Conservation (phyloP, 352 stramenopile genomes). For the Globisporangium iwayamae region DNA sequence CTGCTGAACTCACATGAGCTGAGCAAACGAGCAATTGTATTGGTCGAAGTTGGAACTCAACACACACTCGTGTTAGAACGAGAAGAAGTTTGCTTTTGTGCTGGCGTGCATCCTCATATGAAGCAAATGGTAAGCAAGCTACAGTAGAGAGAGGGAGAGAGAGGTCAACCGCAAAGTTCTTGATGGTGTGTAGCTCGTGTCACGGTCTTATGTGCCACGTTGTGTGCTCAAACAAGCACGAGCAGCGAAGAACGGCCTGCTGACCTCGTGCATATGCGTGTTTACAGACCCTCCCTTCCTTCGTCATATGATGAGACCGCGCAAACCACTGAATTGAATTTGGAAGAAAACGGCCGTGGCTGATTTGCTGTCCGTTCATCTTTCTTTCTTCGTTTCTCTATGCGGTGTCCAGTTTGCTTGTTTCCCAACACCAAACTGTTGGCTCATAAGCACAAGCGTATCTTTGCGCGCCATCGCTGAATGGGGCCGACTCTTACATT, state of each 20-base stretch:
- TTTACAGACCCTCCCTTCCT: not conserved
- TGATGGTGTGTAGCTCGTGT: too few species aligned
- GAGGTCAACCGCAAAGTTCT: too few species aligned
- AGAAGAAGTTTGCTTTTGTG: not conserved
- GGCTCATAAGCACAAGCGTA: not conserved
- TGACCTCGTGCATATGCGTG: not conserved
- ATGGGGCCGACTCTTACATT: not conserved
- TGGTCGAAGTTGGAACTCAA: not conserved
- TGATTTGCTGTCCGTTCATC: constrained; percentile 9
- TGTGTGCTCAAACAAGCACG: too few species aligned
- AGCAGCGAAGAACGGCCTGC: not conserved
- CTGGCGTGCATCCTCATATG: too few species aligned
- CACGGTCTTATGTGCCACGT: too few species aligned
- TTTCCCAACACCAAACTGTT: too few species aligned
- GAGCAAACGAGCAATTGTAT: not conserved
- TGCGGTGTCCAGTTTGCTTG: not conserved
- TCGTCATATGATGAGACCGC: not conserved
- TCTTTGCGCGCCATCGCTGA: constrained; percentile 1
- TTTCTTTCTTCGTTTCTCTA: not conserved
- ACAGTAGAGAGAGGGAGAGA: too few species aligned
- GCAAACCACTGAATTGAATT: constrained; percentile 11
- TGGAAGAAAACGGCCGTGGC: not conserved
- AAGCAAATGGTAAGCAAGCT: too few species aligned
- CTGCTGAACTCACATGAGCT: not conserved
- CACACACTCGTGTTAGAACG: not conserved